Base-by-base conservation (phyloP, 176 grass and related monocot genomes). In the Rhynchospora pubera region DNA sequence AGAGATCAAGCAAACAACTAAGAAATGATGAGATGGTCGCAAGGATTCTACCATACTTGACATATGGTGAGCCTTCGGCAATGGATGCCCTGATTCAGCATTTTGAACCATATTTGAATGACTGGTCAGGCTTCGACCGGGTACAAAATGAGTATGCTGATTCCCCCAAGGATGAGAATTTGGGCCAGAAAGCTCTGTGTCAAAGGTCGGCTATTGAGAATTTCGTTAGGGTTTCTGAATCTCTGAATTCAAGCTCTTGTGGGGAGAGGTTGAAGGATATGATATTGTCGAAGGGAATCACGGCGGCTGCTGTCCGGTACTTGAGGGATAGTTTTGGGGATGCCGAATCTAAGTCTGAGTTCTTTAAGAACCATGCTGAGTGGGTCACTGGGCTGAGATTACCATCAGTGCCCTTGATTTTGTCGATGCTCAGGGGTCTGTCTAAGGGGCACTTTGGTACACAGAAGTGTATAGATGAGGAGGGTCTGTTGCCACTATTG, bases 11-110 rank as follows among this genome's bases (percentile, higher is more conserved):
- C 71, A 98, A 98, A 86, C 92, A 98, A 86, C 95, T 92, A 84
- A 88, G 95, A 64, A 94, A 98, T 86, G 90, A 98, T 85, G 95
- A 98, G 82, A 98, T 98, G 95, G 95, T 98, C 46, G 92, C 95
- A 46, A 98, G 95, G 87, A 98, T 98, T 72, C 80, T 98, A 74
- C 95, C 95, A 69, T 94, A 98, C 76, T 90, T 98, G 92, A 94
- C 95, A 32, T 98, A 98, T 64, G 95, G 95, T 30, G 92, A 98
- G 60, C 87, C 90, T 15, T 83, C 89, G 74, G 95, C 95, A 78
- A 94, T 98, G 95, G 92, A 94, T 89, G 90, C 91, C 83, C 85
- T 98, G 55, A 89, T 98, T 82, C 90, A 90, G 80, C 95, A 98
- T 91, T 98, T 98, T 89, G 85, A 98, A 53, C 92, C 95, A 8